phyloP scores from a whole-genome alignment of 805 yeast species.

The fission yeast (Schizosaccharomyces pombe) region DNA sequence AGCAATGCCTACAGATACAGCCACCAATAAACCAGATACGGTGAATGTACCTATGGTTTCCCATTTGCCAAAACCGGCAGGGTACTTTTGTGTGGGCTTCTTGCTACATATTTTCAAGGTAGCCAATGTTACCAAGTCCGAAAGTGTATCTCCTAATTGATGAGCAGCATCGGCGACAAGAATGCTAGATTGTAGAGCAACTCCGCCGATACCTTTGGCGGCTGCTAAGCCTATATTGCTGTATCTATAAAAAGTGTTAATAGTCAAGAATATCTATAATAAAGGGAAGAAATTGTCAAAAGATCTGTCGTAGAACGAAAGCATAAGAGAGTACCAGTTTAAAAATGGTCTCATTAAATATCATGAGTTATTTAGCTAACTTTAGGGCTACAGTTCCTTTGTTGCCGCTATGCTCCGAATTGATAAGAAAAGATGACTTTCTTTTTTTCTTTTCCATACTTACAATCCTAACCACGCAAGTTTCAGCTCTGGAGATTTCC shows the following conservation, averaged over 20 bases:
- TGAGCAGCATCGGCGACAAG: constrained; percentile 86
- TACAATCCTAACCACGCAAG: not conserved
- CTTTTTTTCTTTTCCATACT: not conserved
- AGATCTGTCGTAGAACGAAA: no score
- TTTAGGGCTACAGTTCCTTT: no score
- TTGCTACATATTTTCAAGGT: constrained; percentile 60
- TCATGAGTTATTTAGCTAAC: no score
- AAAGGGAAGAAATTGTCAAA: no score
- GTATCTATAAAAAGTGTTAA: constrained; percentile 11
- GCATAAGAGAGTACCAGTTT: no score
- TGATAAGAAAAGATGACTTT: no score
- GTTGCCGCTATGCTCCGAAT: no score
- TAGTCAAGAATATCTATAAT: not conserved
- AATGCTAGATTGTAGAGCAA: constrained; percentile 83
- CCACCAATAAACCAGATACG: constrained; percentile 57
- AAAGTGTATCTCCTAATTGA: constrained; percentile 69
- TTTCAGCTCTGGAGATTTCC: not conserved
- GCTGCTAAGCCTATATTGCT: constrained; percentile 71
- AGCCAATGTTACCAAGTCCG: constrained; percentile 70
- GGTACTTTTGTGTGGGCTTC: constrained; percentile 36
- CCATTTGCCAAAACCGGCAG: constrained; percentile 77
- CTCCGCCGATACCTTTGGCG: constrained; percentile 73
- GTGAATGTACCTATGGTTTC: constrained; percentile 82
- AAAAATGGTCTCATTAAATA: no score
- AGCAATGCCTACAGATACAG: constrained; percentile 83